Base-by-base conservation (phyloP, 257 asterid genomes). In the Solanum megistacrolobum region DNA sequence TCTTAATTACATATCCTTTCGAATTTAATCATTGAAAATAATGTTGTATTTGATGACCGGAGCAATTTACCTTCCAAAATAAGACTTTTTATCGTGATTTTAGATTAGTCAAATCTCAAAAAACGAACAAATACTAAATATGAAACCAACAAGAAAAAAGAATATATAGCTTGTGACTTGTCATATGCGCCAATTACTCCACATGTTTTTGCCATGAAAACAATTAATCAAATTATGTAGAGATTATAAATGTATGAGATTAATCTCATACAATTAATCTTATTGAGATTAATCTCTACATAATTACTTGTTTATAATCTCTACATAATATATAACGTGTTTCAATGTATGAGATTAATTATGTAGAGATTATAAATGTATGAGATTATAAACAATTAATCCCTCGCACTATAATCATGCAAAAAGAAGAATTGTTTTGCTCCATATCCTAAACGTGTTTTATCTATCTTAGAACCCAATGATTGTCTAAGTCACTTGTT, bases 21-120 rank as follows among this genome's bases (percentile, higher is more conserved):
- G 20, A 5, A 1, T 71, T 71, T 71, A 1, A 71, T 18, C 46
- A 73, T 1, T 18, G 8, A 9, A 73, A 73, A 32, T 73, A 1
- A 9, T 9, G 0, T 20, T 0, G 7, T n/a, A 34, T 20, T 73
- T 73, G 29, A 9, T 73, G 23, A 6, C 10, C 1, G 27, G 5
- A 34, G 12, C 27, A 34, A 7, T 18, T 0, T 72, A 72, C 9
- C 27, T 18, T 1, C 2, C 2, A 72, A 72, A 34, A 16, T 34
- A 32, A 12, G 2, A 8, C 0, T 34, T 73, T 34, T 0, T 4
- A 2, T 34, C 8, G 0, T 18, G 1, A 32, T 9, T 20, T 9
- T 4, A 73, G 3, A 18, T 73, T 34, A 34, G 7, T 20, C 27
- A 5, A 7, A 73, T 34, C 1, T 14, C 9, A 20, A 34, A 72